A percentile compares a stretch with the other conserved stretches of the same genome.
phyloP scores from a whole-genome alignment of 2,329 filamentous ascomycete genomes.

The Plenodomus biglobosus region DNA sequence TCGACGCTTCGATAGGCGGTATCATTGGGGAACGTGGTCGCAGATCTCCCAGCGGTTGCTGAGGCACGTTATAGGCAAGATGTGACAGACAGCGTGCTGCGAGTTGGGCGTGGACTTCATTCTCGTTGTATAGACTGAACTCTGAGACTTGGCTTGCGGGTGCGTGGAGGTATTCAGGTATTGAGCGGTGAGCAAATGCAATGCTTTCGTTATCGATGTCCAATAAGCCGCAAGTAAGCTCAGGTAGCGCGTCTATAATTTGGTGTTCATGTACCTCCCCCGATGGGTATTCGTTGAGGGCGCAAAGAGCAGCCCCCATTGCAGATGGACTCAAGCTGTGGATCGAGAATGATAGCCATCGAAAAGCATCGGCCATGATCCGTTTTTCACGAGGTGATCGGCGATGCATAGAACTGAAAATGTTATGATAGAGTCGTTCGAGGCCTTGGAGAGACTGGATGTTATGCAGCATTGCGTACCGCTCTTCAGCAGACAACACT shows the following conservation, averaged over 20 bases:
- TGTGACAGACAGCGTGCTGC: constrained; percentile 32
- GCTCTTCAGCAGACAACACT: constrained; percentile 29
- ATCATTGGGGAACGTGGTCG: constrained; percentile 14
- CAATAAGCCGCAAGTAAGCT: constrained; percentile 30
- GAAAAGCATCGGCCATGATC: constrained; percentile 25
- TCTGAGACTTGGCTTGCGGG: constrained; percentile 17
- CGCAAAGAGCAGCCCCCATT: constrained; percentile 23
- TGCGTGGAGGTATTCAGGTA: constrained; percentile 29
- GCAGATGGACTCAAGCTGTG: constrained; percentile 20
- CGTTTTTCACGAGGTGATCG: constrained; percentile 21
- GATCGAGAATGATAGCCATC: constrained; percentile 31
- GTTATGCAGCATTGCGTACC: constrained; percentile 20
- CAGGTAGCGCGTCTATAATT: constrained; percentile 19
- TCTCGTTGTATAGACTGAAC: constrained; percentile 30
- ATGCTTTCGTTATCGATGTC: constrained; percentile 20
- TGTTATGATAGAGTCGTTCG: constrained; percentile 23
- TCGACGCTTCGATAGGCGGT: constrained; percentile 8
- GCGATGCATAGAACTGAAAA: constrained; percentile 22
- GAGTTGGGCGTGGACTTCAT: constrained; percentile 30
- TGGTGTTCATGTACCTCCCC: constrained; percentile 4
- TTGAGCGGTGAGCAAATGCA: constrained; percentile 27
- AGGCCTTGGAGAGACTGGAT: constrained; percentile 21
- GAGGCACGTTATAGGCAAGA: constrained; percentile 31
- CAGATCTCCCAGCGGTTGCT: constrained; percentile 23
- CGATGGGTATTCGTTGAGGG: constrained; percentile 3